phyloP scores from a whole-genome alignment of 2,329 filamentous ascomycete genomes.

The Colletotrichum cuscutae region DNA sequence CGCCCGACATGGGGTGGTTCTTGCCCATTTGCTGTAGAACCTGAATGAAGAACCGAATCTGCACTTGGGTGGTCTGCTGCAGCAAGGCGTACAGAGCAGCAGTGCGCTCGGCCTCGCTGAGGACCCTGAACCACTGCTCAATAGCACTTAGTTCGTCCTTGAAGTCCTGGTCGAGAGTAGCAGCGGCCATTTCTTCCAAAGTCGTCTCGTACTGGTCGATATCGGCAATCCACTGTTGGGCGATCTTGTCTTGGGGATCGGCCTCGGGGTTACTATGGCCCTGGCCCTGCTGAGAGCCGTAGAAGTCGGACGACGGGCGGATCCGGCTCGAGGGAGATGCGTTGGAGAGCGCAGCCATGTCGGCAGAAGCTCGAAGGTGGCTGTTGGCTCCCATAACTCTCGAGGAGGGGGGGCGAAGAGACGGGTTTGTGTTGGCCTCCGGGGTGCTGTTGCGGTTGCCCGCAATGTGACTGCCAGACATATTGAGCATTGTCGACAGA shows the following conservation, averaged over 20 bases:
- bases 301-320: conserved; percentile 94
- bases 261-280: conserved; percentile 75
- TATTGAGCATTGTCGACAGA: conserved; percentile 60
- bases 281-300: conserved; percentile 77
- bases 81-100: conserved; percentile 94
- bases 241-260: conserved; percentile 91
- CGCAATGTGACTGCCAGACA: conserved; percentile 76
- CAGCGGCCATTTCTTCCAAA: conserved; percentile 97
- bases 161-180: conserved; percentile 98
- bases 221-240: conserved; percentile 98
- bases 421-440: conserved; percentile 83
- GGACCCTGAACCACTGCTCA: conserved; percentile 98
- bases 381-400: conserved; percentile 82
- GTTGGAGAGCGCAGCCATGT: conserved; percentile 85
- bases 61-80: conserved; percentile 98
- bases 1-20: conserved; percentile 95
- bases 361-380: conserved; percentile 92
- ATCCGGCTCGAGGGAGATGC: conserved; percentile 80
- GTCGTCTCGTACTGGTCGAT: conserved; percentile 99
- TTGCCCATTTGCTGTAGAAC: conserved; percentile 99
- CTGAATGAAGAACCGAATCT: conserved; percentile 99
- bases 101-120: conserved; percentile 96
- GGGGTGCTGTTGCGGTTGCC: conserved; percentile 97
- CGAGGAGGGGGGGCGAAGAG: conserved; percentile 84
- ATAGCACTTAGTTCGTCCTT: conserved; percentile 99